Base-by-base conservation (phyloP, 2,329 filamentous ascomycete genomes). In the Beauveria asiatica region DNA sequence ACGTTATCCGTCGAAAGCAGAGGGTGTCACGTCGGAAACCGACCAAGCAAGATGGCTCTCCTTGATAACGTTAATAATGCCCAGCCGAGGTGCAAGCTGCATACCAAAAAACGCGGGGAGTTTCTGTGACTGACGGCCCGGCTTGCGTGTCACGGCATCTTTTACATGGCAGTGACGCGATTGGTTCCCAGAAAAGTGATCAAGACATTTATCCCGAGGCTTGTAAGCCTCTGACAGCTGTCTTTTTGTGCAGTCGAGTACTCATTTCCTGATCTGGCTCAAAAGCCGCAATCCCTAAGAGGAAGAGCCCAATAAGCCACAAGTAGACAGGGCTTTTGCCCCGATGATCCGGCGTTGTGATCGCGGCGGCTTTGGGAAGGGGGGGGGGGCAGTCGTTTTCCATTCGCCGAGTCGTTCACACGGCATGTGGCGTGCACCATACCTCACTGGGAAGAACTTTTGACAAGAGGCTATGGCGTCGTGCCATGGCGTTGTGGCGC, bases 351-450 rank as follows among this genome's bases (percentile, higher is more conserved):
- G 57, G 41, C 44, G n/a, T 53, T n/a, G 39, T 58, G 57, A 59
- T 59, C 49, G 57, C 23, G 49, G 49, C 45, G 57, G 49, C 30
- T 39, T 46, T 46, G 27, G 13, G 33, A n/a, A n/a, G 25, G 49
- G 25, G 48, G 17, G n/a, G n/a, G n/a, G n/a, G n/a, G n/a, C n/a
- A n/a, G n/a, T n/a, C 7, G 19, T n/a, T 4, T 46, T 37, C 46
- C 19, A 59, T 59, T 59, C 49, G 57, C 53, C n/a, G 57, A 53
- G 37, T 59, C 57, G 57, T 59, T 59, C 57, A 59, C 37, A 39
- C 42, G 23, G 45, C 37, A 45, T 39, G 41, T 53, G 57, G 48
- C 57, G 49, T 27, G 19, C 39, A 10, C 57, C 25, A 59, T 39
- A 11, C 57, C 27, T 25, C 8, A 13, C 25, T 39, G n/a, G 49